Evolutionary conservation across 176 grass and related monocot species (phyloP).

Genomic region (Hordeum vulgare): DNA sequence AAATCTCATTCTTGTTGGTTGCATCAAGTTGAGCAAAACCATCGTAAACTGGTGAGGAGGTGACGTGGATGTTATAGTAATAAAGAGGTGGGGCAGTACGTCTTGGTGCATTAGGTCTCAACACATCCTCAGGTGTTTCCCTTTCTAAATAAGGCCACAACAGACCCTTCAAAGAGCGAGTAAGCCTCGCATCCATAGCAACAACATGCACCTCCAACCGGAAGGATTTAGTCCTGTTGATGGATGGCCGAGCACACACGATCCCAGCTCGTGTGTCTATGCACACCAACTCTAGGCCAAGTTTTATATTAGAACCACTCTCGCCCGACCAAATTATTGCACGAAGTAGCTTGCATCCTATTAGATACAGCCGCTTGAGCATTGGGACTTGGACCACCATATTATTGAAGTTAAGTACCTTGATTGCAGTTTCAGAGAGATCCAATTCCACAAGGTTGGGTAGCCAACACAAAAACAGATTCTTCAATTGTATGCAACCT

Average conservation of each 20-base stretch:
- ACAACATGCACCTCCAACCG: not conserved
- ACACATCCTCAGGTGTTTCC: too few relatives aligned
- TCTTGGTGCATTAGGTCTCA: too few relatives aligned
- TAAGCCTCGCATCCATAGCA: not conserved
- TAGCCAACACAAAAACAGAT: not conserved
- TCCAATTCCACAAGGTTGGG: not conserved
- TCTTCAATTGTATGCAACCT: not conserved
- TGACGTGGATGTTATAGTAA: not conserved
- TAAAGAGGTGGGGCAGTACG: too few relatives aligned
- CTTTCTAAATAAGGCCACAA: too few relatives aligned
- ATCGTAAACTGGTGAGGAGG: rapidly evolving
- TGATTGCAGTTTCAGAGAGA: conserved; percentile 3
- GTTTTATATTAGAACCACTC: not conserved
- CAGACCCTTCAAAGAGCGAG: not conserved
- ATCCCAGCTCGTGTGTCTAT: not conserved
- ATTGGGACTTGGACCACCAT: not conserved
- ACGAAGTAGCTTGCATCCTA: not conserved
- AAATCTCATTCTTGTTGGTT: not conserved
- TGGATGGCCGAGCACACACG: not conserved
- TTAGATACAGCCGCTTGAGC: not conserved
- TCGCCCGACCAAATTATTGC: not conserved
- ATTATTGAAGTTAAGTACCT: not conserved
- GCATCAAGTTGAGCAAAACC: not conserved
- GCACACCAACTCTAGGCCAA: not conserved
- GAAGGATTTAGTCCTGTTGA: not conserved